Percentiles rank a stretch among this genome's conserved stretches.
These are phyloP conservation scores for Amanita exitialis DNA, from an alignment of 768 basidiomycete species.

Conservation along the genomic window DNA sequence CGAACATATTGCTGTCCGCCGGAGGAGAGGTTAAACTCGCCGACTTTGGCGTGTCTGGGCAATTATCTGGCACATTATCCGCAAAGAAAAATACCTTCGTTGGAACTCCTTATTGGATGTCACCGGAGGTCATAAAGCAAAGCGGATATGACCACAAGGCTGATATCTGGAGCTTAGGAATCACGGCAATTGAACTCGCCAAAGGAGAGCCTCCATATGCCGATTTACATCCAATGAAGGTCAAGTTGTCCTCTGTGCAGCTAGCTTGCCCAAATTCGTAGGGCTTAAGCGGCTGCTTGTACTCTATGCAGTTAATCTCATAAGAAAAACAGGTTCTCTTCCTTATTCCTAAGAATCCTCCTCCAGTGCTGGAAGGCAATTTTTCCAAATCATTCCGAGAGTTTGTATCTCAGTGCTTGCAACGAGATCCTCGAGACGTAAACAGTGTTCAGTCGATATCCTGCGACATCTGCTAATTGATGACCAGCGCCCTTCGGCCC, in stretches of 20 bases:
- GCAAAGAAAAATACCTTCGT: conserved; percentile 99
- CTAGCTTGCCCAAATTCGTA: not conserved
- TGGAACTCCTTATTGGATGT: conserved; percentile 99
- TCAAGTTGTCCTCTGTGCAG: conserved; percentile 19
- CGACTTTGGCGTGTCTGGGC: conserved; percentile 98
- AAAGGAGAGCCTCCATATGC: conserved; percentile 98
- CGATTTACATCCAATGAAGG: conserved; percentile 99
- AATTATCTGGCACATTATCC: conserved; percentile 85
- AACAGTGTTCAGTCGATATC: conserved; percentile 16
- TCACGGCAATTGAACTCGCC: conserved; percentile 95
- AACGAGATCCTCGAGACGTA: conserved; percentile 89
- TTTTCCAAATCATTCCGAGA: conserved; percentile 93
- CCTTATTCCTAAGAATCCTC: conserved; percentile 96
- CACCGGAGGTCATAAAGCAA: conserved; percentile 98
- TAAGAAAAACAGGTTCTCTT: conserved; percentile 70
- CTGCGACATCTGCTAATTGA: conserved; percentile 11
- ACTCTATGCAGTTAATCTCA: not conserved
- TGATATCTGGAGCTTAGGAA: conserved; percentile 97
- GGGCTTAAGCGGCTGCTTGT: not conserved
- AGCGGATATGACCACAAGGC: conserved; percentile 99
- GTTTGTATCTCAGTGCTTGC: conserved; percentile 87
- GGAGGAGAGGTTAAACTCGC: conserved; percentile 95
- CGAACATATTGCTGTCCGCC: conserved; percentile 88
- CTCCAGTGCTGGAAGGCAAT: conserved; percentile 80
- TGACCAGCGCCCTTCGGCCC: conserved; percentile 81